Evolutionary conservation across 1,284 basidiomycete genomes (phyloP), one percentile per base, ranked within the genome.

Genomic region (Cronartium quercuum): DNA sequence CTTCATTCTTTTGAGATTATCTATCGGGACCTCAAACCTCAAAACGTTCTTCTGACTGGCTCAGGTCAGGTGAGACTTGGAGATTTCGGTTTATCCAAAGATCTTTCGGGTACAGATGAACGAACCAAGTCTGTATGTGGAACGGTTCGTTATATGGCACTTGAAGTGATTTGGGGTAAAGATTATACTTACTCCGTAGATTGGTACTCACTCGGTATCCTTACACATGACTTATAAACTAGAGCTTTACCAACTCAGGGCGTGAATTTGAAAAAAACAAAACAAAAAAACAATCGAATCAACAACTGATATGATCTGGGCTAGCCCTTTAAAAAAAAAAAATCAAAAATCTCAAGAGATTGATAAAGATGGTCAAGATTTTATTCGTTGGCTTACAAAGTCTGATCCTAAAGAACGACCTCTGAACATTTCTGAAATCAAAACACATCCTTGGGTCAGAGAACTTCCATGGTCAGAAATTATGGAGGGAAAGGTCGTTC

Each of bases 201-300:
- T 42, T 64, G 62, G 62, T 64, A 64, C 34, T 41, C 62, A 15
- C 38, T 38, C n/a, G 62, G 62, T 64, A 42, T 64, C 29, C 37
- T 55, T 55, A 55, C 51, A 18, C 51, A 55, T 12, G 51, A 55
- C n/a, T 24, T 55, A 21, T 55, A 55, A 7, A 55, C 18, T 21
- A 29, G 51, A n/a, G n/a, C n/a, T n/a, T n/a, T n/a, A n/a, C n/a
- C n/a, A n/a, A n/a, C n/a, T n/a, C n/a, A n/a, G n/a, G n/a, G n/a
- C n/a, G n/a, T 21, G 12, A 55, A 55, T 55, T 55, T 55, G 6
- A 1, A 55, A 1, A 1, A 55, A 21, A 21, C 15, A 55, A 24
- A 55, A 55, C 51, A 55, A 0, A n/a, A 7, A 12, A 21, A 21
- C 29, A n/a, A 55, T 55, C 3, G 29, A n/a, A n/a, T 21, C 29